These are phyloP conservation scores for Ceriops tagal DNA, from an alignment of 345 rosid genomes.

Conservation along the genomic window DNA sequence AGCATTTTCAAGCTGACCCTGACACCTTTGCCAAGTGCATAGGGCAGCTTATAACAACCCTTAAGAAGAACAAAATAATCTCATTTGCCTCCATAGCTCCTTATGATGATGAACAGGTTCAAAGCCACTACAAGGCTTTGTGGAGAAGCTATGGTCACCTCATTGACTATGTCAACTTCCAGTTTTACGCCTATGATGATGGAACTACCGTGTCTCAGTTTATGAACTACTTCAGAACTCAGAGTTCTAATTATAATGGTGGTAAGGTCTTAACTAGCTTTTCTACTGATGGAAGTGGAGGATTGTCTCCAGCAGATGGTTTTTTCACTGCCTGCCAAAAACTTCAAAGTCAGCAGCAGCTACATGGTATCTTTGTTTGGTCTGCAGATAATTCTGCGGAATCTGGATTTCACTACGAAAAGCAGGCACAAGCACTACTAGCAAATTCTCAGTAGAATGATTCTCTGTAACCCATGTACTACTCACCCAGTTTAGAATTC, in stretches of 20 bases:
- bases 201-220: constrained; percentile 29
- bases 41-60: constrained; percentile 28
- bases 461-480: no score
- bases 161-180: constrained; percentile 46
- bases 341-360: constrained; percentile 26
- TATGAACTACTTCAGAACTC: constrained; percentile 28
- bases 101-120: constrained; percentile 34
- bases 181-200: constrained; percentile 38
- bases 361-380: constrained; percentile 41
- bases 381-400: constrained; percentile 39
- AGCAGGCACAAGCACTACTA: constrained; percentile 31
- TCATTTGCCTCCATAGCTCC: constrained; percentile 48
- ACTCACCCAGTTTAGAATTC: neutral
- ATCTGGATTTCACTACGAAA: constrained; percentile 29
- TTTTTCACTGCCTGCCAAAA: constrained; percentile 35
- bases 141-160: constrained; percentile 40
- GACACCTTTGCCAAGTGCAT: constrained; percentile 36
- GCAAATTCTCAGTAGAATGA: constrained; percentile 21
- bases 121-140: constrained; percentile 37
- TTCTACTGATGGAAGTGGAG: constrained; percentile 27
- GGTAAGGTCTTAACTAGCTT: constrained; percentile 31
- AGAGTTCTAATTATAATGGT: constrained; percentile 28
- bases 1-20: constrained; percentile 38
- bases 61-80: constrained; percentile 29
- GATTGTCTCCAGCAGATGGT: constrained; percentile 30